These are phyloP conservation scores for Macadamia integrifolia DNA, from an alignment of 164 flowering plant genomes.

Conservation along the genomic window DNA sequence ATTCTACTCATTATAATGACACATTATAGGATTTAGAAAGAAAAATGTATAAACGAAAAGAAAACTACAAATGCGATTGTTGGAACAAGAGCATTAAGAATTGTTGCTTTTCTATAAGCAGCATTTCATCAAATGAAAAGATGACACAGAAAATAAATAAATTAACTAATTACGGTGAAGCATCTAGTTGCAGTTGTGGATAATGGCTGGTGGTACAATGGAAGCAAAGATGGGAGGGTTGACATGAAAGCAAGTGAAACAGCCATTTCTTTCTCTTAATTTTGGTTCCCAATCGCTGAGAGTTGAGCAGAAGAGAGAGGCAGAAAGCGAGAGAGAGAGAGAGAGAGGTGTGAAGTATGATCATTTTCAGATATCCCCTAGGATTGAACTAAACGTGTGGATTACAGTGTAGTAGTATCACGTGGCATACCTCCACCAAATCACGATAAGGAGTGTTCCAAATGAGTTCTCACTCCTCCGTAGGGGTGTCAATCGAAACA, in stretches of 20 bases:
- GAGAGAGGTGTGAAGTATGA: too few relatives aligned
- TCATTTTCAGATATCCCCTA: too few relatives aligned
- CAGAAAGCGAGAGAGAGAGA: too few relatives aligned
- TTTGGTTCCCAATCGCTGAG: neutral
- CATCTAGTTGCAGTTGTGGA: conserved; percentile 7
- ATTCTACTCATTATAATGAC: neutral
- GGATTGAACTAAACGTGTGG: conserved; percentile 1
- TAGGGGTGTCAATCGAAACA: too few relatives aligned
- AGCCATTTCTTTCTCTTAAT: conserved; percentile 5
- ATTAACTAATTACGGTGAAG: conserved; percentile 11
- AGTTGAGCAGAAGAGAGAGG: too few relatives aligned
- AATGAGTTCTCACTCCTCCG: too few relatives aligned
- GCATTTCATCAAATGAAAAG: neutral
- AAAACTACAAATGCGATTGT: neutral
- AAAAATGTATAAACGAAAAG: neutral
- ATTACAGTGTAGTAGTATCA: neutral
- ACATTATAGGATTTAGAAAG: neutral
- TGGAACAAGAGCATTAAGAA: neutral
- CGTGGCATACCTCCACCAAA: neutral
- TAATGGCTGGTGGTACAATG: conserved; percentile 7
- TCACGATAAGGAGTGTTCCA: conserved; percentile 2
- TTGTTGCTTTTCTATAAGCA: neutral
- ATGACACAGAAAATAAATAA: neutral
- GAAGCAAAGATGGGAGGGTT: conserved; percentile 15
- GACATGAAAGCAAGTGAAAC: conserved; percentile 22